Percentiles rank a stretch among this genome's conserved stretches.
Evolutionary conservation across 2,329 filamentous ascomycete species (phyloP).

Genomic region (Venturiaceae sp.): DNA sequence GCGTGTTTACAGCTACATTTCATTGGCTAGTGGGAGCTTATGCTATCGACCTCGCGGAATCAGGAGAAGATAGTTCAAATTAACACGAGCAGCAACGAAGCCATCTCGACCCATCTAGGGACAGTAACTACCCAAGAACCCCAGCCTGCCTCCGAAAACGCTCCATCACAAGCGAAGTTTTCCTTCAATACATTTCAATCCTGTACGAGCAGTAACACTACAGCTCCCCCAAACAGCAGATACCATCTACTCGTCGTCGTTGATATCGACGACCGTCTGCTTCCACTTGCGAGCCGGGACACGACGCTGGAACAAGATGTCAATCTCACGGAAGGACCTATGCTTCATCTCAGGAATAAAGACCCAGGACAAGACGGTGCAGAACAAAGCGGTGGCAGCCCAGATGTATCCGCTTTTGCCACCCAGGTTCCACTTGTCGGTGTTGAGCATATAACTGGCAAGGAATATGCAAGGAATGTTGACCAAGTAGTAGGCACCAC

Average conservation of each 20-base stretch:
- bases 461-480: constrained; percentile 73
- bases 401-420: constrained; percentile 87
- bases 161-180: neutral
- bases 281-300: constrained; percentile 67
- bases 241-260: constrained; percentile 3
- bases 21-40: too few species aligned
- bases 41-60: too few species aligned
- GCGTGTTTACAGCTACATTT: too few species aligned
- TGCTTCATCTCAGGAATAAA: constrained; percentile 70
- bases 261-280: constrained; percentile 37
- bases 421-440: constrained; percentile 74
- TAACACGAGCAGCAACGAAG: neutral
- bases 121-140: neutral
- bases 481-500: constrained; percentile 70
- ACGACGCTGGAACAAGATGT: constrained; percentile 69
- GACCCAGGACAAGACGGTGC: constrained; percentile 77
- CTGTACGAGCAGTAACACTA: neutral
- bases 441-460: constrained; percentile 90
- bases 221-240: neutral
- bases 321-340: constrained; percentile 76
- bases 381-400: constrained; percentile 70
- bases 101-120: neutral
- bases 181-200: neutral
- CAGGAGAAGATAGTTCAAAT: neutral
- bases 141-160: neutral